Conservation (phyloP, 306 rosid species). For the Cyamopsis tetragonoloba region DNA sequence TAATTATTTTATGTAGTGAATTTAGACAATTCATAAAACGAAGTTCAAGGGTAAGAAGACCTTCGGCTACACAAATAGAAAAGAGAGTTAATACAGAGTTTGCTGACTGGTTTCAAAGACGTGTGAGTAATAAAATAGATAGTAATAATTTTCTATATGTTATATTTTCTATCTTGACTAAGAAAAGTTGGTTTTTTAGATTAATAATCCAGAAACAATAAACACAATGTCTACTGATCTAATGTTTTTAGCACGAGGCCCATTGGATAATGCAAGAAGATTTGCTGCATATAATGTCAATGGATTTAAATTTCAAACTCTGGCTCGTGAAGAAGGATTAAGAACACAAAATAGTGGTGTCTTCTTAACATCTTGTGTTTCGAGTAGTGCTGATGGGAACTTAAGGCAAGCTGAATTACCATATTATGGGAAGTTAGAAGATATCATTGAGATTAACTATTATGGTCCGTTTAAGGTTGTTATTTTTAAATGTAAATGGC, state of each 20-base stretch:
- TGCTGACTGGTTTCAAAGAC: no score
- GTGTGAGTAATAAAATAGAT: no score
- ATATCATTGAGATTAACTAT: not conserved
- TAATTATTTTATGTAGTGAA: not conserved
- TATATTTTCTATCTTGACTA: not conserved
- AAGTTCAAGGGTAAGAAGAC: no score
- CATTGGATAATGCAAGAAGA: not conserved
- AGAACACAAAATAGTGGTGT: not conserved
- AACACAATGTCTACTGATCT: not conserved
- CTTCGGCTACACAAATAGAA: no score
- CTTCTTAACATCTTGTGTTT: not conserved
- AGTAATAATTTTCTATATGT: no score
- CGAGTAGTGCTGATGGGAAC: not conserved
- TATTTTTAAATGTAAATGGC: not conserved
- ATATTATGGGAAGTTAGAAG: slow-evolving; percentile 1
- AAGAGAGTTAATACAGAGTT: no score
- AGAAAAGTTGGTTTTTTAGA: not conserved
- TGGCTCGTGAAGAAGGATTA: not conserved
- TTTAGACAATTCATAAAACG: not conserved
- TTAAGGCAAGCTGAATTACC: not conserved
- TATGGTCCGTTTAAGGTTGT: not conserved
- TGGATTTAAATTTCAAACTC: not conserved
- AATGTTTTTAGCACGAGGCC: not conserved
- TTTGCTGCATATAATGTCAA: not conserved
- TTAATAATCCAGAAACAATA: not conserved